Evolutionary conservation across 106 monocot genomes (phyloP), one percentile per base, ranked within the genome.

Genomic region (Acanthochlamys bracteata): DNA sequence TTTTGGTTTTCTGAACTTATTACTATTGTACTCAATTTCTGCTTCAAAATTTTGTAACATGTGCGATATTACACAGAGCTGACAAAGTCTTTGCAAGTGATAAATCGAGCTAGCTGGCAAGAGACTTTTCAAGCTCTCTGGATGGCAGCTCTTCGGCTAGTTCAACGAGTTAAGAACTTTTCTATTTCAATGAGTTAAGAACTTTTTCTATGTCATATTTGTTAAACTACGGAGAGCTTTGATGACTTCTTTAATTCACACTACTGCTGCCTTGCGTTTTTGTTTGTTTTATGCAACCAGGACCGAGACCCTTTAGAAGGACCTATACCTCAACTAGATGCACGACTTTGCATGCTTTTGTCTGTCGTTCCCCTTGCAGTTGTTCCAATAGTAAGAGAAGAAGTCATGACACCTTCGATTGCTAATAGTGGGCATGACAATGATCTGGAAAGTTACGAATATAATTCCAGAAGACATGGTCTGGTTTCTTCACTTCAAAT

Each of bases 51-150:
- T n/a, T n/a, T n/a, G n/a, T n/a, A n/a, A n/a, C n/a, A n/a, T n/a
- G n/a, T n/a, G n/a, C 13, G 7, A 7, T 43, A 7, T 13, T 8
- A 63, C 64, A 26, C 80, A 95, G 95, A 84, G 63, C 51, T 90
- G 73, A 84, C 71, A 14, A 90, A 72, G 73, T 77, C 84, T 52
- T 82, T 87, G 41, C 87, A 87, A 82, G 73, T 84, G 43, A 53
- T 83, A 61, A 95, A 95, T 62, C 77, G 80, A 55, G 90, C 95
- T 22, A 87, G 75, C 69, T 95, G 95, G 95, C 95, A 90, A 61
- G 95, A 95, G 47, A 90, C 95, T 14, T 95, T 95, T 75, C 79
- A 78, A 74, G 87, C 86, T 74, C 78, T 95, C 25, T 95, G 95
- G 95, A 33, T 90, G 75, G 90, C 95, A 27, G 79, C 84, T 56